phyloP scores from a whole-genome alignment of 768 basidiomycete species.

The Collybia sp. region DNA sequence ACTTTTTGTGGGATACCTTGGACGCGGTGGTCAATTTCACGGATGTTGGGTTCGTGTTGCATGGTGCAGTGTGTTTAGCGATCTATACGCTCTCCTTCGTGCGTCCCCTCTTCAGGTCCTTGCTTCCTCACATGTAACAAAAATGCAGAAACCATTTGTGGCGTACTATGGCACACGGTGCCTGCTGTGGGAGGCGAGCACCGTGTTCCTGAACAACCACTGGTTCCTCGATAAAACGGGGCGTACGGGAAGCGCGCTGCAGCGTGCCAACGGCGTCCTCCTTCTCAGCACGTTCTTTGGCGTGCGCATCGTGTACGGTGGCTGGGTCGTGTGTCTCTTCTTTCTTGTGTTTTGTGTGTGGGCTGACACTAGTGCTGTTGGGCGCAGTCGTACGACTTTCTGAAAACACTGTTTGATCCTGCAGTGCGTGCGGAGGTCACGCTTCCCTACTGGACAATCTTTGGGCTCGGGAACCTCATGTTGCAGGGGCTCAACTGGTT shows the following conservation, averaged over 20 bases:
- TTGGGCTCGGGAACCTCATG: constrained; percentile 54
- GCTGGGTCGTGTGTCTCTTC: constrained; percentile 33
- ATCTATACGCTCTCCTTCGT: constrained; percentile 74
- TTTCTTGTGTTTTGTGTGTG: background rate
- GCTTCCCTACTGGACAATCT: constrained; percentile 42
- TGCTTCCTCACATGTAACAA: constrained; percentile 22
- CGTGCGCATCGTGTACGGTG: constrained; percentile 71
- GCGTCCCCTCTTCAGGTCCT: constrained; percentile 24
- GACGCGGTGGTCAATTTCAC: constrained; percentile 66
- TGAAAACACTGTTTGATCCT: constrained; percentile 43
- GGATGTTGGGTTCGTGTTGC: constrained; percentile 71
- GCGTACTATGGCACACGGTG: constrained; percentile 77
- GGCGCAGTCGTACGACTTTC: constrained; percentile 68
- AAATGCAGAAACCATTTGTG: constrained; percentile 64
- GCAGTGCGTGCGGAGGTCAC: constrained; percentile 50
- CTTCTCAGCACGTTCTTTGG: constrained; percentile 67
- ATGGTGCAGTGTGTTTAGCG: constrained; percentile 63
- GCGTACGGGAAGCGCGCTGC: constrained; percentile 61
- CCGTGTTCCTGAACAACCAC: constrained; percentile 84
- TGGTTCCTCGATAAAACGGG: constrained; percentile 84
- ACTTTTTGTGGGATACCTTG: constrained; percentile 82
- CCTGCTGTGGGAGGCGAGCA: constrained; percentile 84
- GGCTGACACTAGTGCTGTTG: constrained; percentile 37
- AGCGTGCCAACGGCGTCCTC: constrained; percentile 67
- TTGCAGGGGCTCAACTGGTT: constrained; percentile 75